Evolutionary conservation across 2,329 filamentous ascomycete species (phyloP).

Genomic region (Lasiodiplodia sp.): DNA sequence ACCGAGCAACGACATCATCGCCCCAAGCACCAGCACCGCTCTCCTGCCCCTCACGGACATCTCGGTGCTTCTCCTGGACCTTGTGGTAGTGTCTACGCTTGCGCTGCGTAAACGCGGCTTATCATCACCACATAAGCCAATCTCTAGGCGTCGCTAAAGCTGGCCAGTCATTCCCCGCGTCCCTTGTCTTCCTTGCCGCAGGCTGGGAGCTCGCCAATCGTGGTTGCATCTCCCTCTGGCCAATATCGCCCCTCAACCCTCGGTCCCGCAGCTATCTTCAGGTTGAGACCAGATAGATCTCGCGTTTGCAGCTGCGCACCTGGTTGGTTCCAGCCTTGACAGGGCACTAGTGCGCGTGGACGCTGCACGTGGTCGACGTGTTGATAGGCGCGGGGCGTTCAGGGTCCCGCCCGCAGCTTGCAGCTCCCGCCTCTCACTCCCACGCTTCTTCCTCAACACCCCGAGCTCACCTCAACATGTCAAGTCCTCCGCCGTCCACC

Average conservation of each 20-base stretch:
- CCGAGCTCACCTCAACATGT: constrained; percentile 19
- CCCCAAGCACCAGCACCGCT: neutral
- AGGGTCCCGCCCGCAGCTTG: constrained; percentile 21
- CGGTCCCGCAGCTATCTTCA: neutral
- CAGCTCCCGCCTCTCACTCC: constrained; percentile 7
- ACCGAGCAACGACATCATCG: constrained; percentile 27
- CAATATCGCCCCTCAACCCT: neutral
- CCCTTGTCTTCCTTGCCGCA: constrained; percentile 3
- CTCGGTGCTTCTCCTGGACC: neutral
- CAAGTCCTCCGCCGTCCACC: constrained; percentile 23
- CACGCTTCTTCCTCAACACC: constrained; percentile 14
- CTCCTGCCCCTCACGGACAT: neutral
- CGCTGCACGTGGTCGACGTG: constrained; percentile 18
- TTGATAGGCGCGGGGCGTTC: constrained; percentile 24
- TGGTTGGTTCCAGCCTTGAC: constrained; percentile 1
- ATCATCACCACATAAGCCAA: neutral
- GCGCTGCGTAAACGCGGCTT: neutral
- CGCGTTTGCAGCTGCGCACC: constrained; percentile 2
- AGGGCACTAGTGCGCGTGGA: constrained; percentile 21
- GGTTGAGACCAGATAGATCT: constrained; percentile 8
- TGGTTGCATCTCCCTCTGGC: constrained; percentile 6
- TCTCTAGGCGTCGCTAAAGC: neutral
- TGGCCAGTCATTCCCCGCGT: neutral
- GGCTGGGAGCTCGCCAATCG: constrained; percentile 19
- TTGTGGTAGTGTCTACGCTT: neutral